Percentiles rank a stretch among this genome's conserved stretches.
Evolutionary conservation across 495 filamentous ascomycete species (phyloP).

Genomic region (Xylaria cubensis): DNA sequence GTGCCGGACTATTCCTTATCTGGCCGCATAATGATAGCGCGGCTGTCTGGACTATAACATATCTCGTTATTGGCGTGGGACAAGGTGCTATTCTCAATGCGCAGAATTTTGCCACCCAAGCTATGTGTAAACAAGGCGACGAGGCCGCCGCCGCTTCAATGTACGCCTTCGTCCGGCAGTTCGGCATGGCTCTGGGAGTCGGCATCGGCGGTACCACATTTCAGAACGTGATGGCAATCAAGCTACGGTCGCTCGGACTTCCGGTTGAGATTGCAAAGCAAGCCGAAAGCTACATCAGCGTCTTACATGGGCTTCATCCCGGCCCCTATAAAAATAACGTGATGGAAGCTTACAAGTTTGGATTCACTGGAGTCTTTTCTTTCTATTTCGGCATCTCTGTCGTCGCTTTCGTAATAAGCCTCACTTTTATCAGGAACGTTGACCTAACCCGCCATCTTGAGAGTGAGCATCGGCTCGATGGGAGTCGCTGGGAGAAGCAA

Average conservation of each 20-base stretch:
- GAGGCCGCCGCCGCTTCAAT: conserved; percentile 63
- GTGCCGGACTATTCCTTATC: conserved; percentile 54
- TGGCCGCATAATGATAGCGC: conserved; percentile 55
- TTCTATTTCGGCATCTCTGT: conserved; percentile 31
- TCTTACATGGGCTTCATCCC: conserved; percentile 45
- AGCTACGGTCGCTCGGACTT: conserved; percentile 50
- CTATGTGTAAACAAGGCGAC: conserved; percentile 53
- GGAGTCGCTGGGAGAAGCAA: conserved; percentile 21
- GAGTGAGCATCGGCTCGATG: conserved; percentile 33
- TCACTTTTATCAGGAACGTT: conserved; percentile 30
- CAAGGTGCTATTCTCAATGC: conserved; percentile 60
- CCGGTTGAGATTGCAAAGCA: conserved; percentile 48
- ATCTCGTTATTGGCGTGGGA: conserved; percentile 60
- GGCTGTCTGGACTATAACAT: conserved; percentile 58
- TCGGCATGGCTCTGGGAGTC: conserved; percentile 70
- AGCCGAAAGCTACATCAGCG: conserved; percentile 54
- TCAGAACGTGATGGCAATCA: conserved; percentile 60
- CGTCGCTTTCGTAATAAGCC: conserved; percentile 26
- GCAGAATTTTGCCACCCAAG: conserved; percentile 61
- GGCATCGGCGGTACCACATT: conserved; percentile 68
- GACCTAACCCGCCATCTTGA: conserved; percentile 30
- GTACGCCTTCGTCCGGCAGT: conserved; percentile 64
- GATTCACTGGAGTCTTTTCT: conserved; percentile 30
- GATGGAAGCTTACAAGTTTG: conserved; percentile 45
- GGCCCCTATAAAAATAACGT: conserved; percentile 41